A percentile compares a stretch with the other conserved stretches of the same genome.
Evolutionary conservation across 495 filamentous ascomycete species (phyloP).

Genomic region (Hypoxylon fragiforme): DNA sequence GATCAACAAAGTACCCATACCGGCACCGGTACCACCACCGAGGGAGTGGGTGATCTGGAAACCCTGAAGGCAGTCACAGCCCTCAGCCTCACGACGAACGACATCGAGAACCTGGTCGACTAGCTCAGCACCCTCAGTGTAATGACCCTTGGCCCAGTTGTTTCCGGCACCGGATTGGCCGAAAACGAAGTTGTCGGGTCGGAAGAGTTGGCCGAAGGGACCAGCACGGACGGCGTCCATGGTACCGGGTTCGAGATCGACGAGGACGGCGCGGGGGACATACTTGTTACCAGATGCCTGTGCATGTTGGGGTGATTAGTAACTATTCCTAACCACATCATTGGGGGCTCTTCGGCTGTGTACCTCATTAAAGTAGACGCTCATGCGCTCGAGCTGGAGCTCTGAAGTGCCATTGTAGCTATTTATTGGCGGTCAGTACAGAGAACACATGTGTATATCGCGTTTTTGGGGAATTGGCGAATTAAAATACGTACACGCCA

Average conservation of each 20-base stretch:
- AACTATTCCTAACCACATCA: not conserved
- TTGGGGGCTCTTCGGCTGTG: conserved; percentile 13
- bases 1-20: conserved; percentile 99
- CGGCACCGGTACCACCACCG: conserved; percentile 99
- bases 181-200: conserved; percentile 99
- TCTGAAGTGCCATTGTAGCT: conserved; percentile 98
- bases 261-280: conserved; percentile 97
- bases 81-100: conserved; percentile 97
- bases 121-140: conserved; percentile 99
- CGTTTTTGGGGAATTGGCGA: conserved; percentile 4
- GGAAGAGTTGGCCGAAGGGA: conserved; percentile 99
- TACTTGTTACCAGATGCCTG: conserved; percentile 97
- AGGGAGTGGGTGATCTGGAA: conserved; percentile 99
- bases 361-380: conserved; percentile 99
- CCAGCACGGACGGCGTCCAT: conserved; percentile 99
- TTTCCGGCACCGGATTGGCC: conserved; percentile 99
- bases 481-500: conserved; percentile 58
- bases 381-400: conserved; percentile 99
- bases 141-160: conserved; percentile 99
- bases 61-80: conserved; percentile 98
- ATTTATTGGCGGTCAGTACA: conserved; percentile 39
- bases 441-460: not conserved
- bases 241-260: conserved; percentile 97
- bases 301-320: conserved; percentile 8
- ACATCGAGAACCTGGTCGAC: conserved; percentile 98